These are phyloP conservation scores for Arachnomyces sp. DNA, from an alignment of 2,329 filamentous ascomycete species.

Conservation along the genomic window DNA sequence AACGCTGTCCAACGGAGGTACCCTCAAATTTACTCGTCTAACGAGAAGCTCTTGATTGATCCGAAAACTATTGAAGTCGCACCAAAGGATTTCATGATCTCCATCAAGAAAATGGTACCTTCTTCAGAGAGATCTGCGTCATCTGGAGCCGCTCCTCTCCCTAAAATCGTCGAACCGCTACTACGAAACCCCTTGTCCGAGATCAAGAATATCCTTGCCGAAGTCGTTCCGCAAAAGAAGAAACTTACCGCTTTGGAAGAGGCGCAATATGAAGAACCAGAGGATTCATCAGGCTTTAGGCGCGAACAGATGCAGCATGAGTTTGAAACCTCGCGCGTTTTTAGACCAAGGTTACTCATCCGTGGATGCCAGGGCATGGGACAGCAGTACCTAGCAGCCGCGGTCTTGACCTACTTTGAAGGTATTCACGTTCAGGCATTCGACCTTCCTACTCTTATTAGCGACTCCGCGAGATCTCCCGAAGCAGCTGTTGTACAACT, in stretches of 20 bases:
- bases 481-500: slow-evolving; percentile 86
- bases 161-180: slow-evolving; percentile 72
- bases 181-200: slow-evolving; percentile 63
- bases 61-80: slow-evolving; percentile 75
- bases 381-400: slow-evolving; percentile 78
- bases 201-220: slow-evolving; percentile 64
- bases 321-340: slow-evolving; percentile 82
- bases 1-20: slow-evolving; percentile 95
- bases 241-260: slow-evolving; percentile 85
- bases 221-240: slow-evolving; percentile 75
- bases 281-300: slow-evolving; percentile 74
- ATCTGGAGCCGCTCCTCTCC: slow-evolving; percentile 73
- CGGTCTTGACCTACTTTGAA: slow-evolving; percentile 83
- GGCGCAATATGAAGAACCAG: slow-evolving; percentile 81
- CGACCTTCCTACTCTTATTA: slow-evolving; percentile 78
- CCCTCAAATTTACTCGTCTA: slow-evolving; percentile 88
- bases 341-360: slow-evolving; percentile 79
- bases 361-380: slow-evolving; percentile 84
- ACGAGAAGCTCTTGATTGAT: slow-evolving; percentile 83
- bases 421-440: slow-evolving; percentile 92
- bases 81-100: slow-evolving; percentile 94
- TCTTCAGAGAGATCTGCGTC: slow-evolving; percentile 87
- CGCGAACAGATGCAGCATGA: slow-evolving; percentile 69
- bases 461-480: slow-evolving; percentile 69
- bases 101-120: slow-evolving; percentile 90